Conservation (phyloP, 495 filamentous ascomycete species). For the Hypoxylon fuscum region DNA sequence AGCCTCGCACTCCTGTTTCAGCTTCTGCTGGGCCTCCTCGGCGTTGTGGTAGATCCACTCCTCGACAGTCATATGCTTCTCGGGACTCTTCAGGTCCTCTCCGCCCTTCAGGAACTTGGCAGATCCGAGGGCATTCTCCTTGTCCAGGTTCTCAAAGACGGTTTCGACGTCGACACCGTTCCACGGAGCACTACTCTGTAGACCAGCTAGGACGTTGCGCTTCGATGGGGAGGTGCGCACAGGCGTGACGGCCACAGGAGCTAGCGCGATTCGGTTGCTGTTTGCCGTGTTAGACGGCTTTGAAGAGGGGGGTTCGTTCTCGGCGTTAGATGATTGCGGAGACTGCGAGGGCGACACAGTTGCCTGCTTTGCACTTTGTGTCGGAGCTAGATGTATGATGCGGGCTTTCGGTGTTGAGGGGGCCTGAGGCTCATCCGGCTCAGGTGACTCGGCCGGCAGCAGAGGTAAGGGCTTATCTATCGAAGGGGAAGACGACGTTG, state of each 20-base stretch:
- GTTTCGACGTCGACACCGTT: slow-evolving; percentile 74
- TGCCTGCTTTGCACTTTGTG: slow-evolving; percentile 52
- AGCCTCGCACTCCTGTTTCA: slow-evolving; percentile 82
- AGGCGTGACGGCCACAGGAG: slow-evolving; percentile 67
- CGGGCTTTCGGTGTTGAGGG: slow-evolving; percentile 48
- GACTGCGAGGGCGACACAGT: slow-evolving; percentile 65
- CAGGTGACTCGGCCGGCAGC: slow-evolving; percentile 38
- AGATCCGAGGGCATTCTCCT: slow-evolving; percentile 52
- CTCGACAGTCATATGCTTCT: slow-evolving; percentile 90
- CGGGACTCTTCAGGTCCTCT: slow-evolving; percentile 71
- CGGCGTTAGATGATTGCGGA: slow-evolving; percentile 81
- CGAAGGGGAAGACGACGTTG: slow-evolving; percentile 18
- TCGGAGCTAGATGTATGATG: slow-evolving; percentile 39
- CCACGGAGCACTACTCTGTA: slow-evolving; percentile 75
- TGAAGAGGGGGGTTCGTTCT: slow-evolving; percentile 77
- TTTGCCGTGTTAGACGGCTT: slow-evolving; percentile 54
- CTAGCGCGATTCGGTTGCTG: slow-evolving; percentile 48
- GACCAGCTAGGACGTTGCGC: slow-evolving; percentile 63
- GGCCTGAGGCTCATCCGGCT: slow-evolving; percentile 28
- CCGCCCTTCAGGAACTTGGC: slow-evolving; percentile 58
- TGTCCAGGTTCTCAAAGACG: slow-evolving; percentile 67
- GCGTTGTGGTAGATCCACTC: slow-evolving; percentile 91
- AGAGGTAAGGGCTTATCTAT: slow-evolving; percentile 44
- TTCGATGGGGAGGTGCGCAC: slow-evolving; percentile 68
- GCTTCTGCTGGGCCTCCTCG: slow-evolving; percentile 75